Evolutionary conservation across 2,329 filamentous ascomycete species (phyloP).

Genomic region (Cryphonectria japonica): DNA sequence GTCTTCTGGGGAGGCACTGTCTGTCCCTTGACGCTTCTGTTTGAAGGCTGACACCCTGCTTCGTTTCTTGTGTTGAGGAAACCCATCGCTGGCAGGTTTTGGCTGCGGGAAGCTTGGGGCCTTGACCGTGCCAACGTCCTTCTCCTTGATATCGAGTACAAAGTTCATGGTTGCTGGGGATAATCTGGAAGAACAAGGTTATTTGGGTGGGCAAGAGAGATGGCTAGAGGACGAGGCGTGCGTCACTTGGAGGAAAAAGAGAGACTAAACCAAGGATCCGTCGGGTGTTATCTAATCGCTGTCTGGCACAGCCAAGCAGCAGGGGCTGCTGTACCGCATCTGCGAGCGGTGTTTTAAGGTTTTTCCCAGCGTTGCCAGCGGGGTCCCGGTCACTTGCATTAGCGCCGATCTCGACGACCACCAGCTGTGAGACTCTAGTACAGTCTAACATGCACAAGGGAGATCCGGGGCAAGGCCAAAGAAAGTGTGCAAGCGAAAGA

Average conservation of each 20-base stretch:
- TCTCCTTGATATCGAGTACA: conserved; percentile 80
- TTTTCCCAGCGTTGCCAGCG: conserved; percentile 21
- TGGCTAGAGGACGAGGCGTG: not conserved
- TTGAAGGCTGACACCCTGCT: conserved; percentile 78
- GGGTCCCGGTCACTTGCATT: conserved; percentile 26
- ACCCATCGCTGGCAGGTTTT: conserved; percentile 67
- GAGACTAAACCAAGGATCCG: not conserved
- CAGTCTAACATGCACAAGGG: not conserved
- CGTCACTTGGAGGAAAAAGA: not conserved
- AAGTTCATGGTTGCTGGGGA: conserved; percentile 37
- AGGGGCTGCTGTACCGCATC: conserved; percentile 8
- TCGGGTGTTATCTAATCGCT: conserved; percentile 16
- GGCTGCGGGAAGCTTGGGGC: conserved; percentile 66
- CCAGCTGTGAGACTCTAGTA: not conserved
- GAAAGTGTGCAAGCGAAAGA: not conserved
- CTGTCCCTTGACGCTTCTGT: conserved; percentile 57
- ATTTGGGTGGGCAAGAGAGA: not conserved
- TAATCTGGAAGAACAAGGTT: not conserved
- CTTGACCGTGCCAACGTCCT: conserved; percentile 61
- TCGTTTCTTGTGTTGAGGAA: conserved; percentile 86
- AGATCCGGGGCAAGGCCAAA: not conserved
- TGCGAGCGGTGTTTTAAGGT: conserved; percentile 16
- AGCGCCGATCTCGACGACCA: conserved; percentile 27
- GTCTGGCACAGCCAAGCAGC: conserved; percentile 3
- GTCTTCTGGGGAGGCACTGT: not conserved